Base-by-base conservation (phyloP, 495 filamentous ascomycete genomes). In the Penicillium cataractarum region DNA sequence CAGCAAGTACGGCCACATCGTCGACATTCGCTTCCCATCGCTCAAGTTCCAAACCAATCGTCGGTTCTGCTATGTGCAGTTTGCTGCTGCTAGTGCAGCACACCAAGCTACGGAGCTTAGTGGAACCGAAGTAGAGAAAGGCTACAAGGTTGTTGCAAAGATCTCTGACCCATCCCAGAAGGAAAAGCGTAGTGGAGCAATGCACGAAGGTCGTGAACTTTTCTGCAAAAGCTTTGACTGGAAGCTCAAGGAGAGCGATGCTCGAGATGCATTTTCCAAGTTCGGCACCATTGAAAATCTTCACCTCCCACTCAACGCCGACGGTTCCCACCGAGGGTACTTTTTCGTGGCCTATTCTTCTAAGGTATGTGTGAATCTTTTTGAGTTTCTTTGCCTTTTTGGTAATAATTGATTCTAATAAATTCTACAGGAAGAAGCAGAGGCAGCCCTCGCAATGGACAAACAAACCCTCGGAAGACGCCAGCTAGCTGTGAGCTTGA, bases 51-150 rank as follows among this genome's bases (percentile, higher is more conserved):
- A 97, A 65, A 90, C 89, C 6, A 87, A 89, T 66, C 90, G 95
- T 32, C 88, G 94, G 6, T 99, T 99, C 77, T 97, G 92, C 75
- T 99, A 99, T 71, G 82, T 97, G 8, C 90, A 96, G 49, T 97
- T 97, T 73, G 81, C 87, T 40, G 86, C 85, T 35, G 71, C 85
- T 2, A 80, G 78, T 5, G 82, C 84, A 24, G 90, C 92, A 1
- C 80, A 83, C 22, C 82, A 82, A 32, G 92, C 92, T 3, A 90
- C 86, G 1, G 75, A 84, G 31, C 78, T 96, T 37, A 82, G 97
- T 70, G 89, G 90, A 7, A 87, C 83, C 58, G 71, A 82, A 12
- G 69, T 92, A 4, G 91, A 88, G 33, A 81, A 85, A 29, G 83
- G 84, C 33, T 85, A 86, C 57, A 87, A 83, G 61, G 79, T 99